These are phyloP conservation scores for Acmispon strigosus DNA, from an alignment of 306 rosid genomes.

Conservation along the genomic window DNA sequence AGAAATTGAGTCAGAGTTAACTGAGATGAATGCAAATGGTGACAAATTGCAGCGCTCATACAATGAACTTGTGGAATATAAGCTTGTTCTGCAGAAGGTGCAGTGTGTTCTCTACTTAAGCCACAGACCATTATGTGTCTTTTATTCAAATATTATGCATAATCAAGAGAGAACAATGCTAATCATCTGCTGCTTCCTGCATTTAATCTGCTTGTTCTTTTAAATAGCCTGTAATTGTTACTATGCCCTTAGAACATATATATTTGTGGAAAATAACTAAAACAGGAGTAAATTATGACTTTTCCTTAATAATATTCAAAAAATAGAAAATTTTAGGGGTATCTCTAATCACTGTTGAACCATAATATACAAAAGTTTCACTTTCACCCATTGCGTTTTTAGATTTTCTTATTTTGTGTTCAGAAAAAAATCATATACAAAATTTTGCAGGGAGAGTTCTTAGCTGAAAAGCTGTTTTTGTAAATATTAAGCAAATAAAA, in stretches of 20 bases:
- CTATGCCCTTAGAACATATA: constrained; percentile 4
- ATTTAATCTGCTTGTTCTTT: neutral
- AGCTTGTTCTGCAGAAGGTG: constrained; percentile 90
- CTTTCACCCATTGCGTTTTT: neutral
- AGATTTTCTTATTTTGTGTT: neutral
- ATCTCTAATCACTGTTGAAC: neutral
- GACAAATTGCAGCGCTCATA: constrained; percentile 87
- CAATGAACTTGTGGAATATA: constrained; percentile 84
- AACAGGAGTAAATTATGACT: neutral
- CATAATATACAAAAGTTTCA: neutral
- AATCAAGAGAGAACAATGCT: neutral
- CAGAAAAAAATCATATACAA: neutral
- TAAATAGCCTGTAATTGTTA: neutral
- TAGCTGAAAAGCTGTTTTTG: neutral
- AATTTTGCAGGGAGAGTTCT: neutral
- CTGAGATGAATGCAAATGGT: constrained; percentile 84
- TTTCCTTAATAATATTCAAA: neutral
- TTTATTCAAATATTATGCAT: neutral
- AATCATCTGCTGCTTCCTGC: neutral
- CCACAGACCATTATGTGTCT: neutral
- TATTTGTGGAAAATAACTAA: neutral
- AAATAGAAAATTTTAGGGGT: neutral
- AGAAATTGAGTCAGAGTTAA: constrained; percentile 83
- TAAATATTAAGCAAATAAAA: neutral
- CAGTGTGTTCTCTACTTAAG: constrained; percentile 19